phyloP scores from a whole-genome alignment of 169 alveolate genomes.

The Perkinsus olseni region DNA sequence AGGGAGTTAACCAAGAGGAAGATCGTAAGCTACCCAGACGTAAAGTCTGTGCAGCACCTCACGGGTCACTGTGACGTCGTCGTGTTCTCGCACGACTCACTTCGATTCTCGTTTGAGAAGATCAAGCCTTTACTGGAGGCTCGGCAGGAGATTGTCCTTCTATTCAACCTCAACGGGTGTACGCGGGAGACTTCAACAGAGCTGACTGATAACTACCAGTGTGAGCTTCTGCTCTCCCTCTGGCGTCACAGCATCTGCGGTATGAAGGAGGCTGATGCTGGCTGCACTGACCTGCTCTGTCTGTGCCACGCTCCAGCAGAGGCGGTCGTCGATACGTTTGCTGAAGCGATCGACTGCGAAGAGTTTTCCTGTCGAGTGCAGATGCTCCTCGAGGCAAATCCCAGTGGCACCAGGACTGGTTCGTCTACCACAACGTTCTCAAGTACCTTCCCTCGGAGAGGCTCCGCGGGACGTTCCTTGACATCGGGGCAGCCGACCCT shows the following conservation, averaged over 20 bases:
- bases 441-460: not conserved
- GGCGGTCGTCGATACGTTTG: not conserved
- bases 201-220: not conserved
- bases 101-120: not conserved
- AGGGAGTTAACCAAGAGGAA: not conserved
- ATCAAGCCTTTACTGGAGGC: not conserved
- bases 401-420: constrained; percentile 12
- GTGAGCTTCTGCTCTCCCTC: not conserved
- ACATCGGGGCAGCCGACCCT: constrained; percentile 1
- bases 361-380: not conserved
- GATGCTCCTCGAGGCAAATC: not conserved
- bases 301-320: not conserved
- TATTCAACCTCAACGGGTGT: not conserved
- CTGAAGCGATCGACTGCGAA: not conserved
- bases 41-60: not conserved
- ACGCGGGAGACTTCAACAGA: not conserved
- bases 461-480: not conserved
- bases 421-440: constrained; percentile 4
- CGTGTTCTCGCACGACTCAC: not conserved
- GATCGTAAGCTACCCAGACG: too few relatives aligned
- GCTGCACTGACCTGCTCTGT: not conserved
- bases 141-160: not conserved
- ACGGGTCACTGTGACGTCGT: not conserved
- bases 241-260: constrained; percentile 4
- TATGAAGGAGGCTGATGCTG: not conserved